Base-by-base conservation (phyloP, 208 protist genomes). In the Leishmania braziliensis region DNA sequence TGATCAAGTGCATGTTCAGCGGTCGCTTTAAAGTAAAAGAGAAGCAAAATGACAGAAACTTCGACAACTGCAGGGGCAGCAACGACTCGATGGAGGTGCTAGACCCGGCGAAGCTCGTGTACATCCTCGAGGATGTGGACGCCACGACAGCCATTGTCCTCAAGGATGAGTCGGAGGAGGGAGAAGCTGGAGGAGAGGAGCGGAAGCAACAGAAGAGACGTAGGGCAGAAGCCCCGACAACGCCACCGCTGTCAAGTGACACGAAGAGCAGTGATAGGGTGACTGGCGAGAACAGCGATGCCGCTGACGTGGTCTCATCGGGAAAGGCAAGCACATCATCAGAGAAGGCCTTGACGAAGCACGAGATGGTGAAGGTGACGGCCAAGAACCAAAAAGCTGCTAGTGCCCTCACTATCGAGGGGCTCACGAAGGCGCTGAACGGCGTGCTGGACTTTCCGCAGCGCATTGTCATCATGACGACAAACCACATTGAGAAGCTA, bases 381-480 rank as follows among this genome's bases (percentile, higher is more conserved):
- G 65, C 33, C 54, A 83, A 83, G 77, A 50, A 43, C 23, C 62
- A 33, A 33, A 80, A 60, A 39, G 48, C 29, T 23, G 39, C 54
- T 12, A 48, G 70, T 56, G 29, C 66, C 29, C 50, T 85, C 60
- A 85, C 81, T 29, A 92, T 99, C 62, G 91, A 92, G 33, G 98
- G 98, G 0, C 72, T 99, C 5, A 88, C 99, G 5, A 98, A 98
- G 75, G 93, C 96, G 5, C 90, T 99, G 50, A 97, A 97, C 58
- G 98, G 98, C 50, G 89, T 99, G 43, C 87, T 96, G 4, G 90
- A 96, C 75, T 79, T 90, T 20, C 98, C 99, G 8, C 92, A 94
- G 60, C 90, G 95, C 33, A 94, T 99, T 36, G 84, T 99, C 46
- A 87, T 99, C 39, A 97, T 99, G 93, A 99, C 97, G 6, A 99